Evolutionary conservation across 768 basidiomycete species (phyloP).

Genomic region (Pholiota conissans): DNA sequence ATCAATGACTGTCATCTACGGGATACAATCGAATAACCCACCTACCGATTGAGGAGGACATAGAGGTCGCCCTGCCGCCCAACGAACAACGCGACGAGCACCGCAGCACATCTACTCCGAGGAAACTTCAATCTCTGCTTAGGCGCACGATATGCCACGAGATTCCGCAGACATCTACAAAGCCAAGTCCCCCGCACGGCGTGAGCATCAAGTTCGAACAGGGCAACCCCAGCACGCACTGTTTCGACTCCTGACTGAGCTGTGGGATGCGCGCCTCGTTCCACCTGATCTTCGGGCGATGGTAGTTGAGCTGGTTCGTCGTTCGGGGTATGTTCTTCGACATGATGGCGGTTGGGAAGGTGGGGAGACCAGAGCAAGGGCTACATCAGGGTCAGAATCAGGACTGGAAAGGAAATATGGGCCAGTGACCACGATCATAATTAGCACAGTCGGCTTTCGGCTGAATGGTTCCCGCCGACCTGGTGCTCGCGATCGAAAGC

Average conservation of each 20-base stretch:
- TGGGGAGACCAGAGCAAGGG: background rate
- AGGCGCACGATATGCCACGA: conserved; percentile 48
- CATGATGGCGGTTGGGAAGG: background rate
- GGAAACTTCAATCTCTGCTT: conserved; percentile 47
- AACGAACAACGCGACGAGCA: conserved; percentile 83
- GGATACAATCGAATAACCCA: conserved; percentile 14
- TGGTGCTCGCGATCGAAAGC: too few species aligned
- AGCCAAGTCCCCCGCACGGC: background rate
- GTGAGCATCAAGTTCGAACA: background rate
- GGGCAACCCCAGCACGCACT: conserved; percentile 27
- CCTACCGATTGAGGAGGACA: conserved; percentile 81
- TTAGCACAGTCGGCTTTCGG: background rate
- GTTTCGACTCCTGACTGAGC: conserved; percentile 51
- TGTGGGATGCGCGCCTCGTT: conserved; percentile 44
- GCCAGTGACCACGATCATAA: background rate
- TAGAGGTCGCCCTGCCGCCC: conserved; percentile 83
- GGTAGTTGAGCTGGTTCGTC: conserved; percentile 47
- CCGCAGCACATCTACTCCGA: conserved; percentile 64
- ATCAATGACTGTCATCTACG: background rate
- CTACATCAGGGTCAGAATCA: background rate
- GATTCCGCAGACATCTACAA: conserved; percentile 56
- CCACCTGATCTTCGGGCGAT: conserved; percentile 42
- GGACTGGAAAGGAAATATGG: background rate
- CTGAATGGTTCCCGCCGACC: too few species aligned
- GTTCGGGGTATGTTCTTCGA: conserved; percentile 19